Conservation (phyloP, 208 protist genomes). For the Crithidia thermophila region DNA sequence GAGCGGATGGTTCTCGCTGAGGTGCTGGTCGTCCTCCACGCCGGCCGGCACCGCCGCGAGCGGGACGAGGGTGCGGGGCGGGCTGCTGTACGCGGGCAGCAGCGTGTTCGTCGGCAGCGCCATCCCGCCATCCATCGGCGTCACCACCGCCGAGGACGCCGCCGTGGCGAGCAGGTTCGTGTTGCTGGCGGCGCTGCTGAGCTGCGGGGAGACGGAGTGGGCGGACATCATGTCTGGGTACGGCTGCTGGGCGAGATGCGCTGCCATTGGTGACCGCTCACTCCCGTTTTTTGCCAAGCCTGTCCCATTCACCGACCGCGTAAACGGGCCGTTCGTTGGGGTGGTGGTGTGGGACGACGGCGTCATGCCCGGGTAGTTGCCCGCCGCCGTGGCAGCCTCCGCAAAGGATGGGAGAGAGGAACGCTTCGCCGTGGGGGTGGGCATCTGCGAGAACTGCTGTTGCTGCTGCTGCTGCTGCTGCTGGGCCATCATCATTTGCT, state of each 20-base stretch:
- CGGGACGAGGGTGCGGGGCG: not conserved
- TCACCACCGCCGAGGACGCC: constrained; percentile 7
- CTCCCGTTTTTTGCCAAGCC: not conserved
- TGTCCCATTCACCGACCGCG: not conserved
- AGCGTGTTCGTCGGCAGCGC: constrained; percentile 3
- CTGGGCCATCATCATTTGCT: not conserved
- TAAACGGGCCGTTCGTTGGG: no score
- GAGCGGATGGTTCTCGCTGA: not conserved
- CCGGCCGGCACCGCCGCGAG: not conserved
- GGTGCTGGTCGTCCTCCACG: not conserved
- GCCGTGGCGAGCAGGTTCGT: constrained; percentile 1
- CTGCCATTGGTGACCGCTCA: constrained; percentile 3
- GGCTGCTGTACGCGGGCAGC: not conserved
- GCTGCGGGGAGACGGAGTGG: constrained; percentile 20
- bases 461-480: constrained; percentile 11
- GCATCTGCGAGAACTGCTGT: constrained; percentile 6
- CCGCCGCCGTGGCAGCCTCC: constrained; percentile 1
- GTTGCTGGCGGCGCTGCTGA: constrained; percentile 17
- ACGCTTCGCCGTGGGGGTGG: constrained; percentile 7
- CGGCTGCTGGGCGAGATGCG: not conserved
- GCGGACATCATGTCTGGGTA: not conserved
- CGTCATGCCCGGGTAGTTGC: constrained; percentile 8
- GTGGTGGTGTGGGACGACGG: not conserved
- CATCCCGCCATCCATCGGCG: constrained; percentile 2
- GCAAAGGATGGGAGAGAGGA: constrained; percentile 11